Percentiles rank a stretch among this genome's conserved stretches.
phyloP scores from a whole-genome alignment of 352 stramenopile species.

The Pythium dissimile region DNA sequence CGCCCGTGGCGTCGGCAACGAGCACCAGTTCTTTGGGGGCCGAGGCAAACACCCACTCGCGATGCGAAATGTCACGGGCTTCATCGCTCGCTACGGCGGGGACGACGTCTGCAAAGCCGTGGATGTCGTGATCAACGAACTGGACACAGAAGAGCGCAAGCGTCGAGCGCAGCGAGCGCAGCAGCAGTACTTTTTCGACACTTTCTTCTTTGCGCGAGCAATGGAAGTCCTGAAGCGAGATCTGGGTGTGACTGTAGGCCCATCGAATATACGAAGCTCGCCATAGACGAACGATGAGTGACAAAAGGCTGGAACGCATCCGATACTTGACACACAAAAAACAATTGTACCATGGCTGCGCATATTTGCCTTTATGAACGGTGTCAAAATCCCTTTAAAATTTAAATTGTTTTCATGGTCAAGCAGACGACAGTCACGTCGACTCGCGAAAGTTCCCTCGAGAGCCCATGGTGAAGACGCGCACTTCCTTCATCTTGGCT shows the following conservation, averaged over 20 bases:
- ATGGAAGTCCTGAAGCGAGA: constrained; percentile 38
- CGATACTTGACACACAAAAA: no score
- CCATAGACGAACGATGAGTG: not conserved
- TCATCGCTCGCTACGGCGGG: constrained; percentile 35
- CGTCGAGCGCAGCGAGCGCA: constrained; percentile 29
- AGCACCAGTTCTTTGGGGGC: constrained; percentile 49
- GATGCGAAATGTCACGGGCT: constrained; percentile 32
- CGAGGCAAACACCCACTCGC: constrained; percentile 28
- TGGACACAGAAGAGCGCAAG: constrained; percentile 29
- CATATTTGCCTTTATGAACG: not conserved
- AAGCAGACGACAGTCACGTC: not conserved
- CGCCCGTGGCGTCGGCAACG: constrained; percentile 25
- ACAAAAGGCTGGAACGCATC: no score
- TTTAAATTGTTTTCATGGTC: not conserved
- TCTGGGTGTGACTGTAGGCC: not conserved
- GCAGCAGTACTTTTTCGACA: constrained; percentile 63
- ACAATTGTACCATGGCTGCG: not conserved
- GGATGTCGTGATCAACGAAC: constrained; percentile 30
- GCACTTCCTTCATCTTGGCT: constrained; percentile 54
- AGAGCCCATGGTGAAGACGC: constrained; percentile 7
- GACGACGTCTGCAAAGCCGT: constrained; percentile 42
- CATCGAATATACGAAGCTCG: constrained; percentile 12
- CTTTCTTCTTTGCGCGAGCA: constrained; percentile 54
- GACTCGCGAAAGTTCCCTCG: constrained; percentile 14
- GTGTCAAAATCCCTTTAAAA: not conserved